A percentile compares a stretch with the other conserved stretches of the same genome.
These are phyloP conservation scores for Serendipita indica DNA, from an alignment of 768 basidiomycete genomes.

Conservation along the genomic window DNA sequence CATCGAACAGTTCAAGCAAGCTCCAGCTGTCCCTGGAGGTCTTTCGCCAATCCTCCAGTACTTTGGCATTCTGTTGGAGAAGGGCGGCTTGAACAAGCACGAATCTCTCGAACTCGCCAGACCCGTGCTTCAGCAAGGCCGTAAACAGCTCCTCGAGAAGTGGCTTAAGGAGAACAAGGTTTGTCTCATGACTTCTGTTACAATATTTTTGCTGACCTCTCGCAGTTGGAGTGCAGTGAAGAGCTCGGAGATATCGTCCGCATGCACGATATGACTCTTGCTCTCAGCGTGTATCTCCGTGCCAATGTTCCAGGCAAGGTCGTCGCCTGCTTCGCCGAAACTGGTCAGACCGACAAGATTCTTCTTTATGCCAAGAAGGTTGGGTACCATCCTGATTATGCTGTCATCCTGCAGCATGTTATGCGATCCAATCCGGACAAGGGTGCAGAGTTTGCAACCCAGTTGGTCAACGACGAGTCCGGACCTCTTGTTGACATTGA, in stretches of 20 bases:
- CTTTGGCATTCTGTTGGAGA: constrained; percentile 96
- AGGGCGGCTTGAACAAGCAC: constrained; percentile 91
- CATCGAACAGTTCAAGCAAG: constrained; percentile 94
- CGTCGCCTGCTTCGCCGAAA: constrained; percentile 97
- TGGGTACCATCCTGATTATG: constrained; percentile 83
- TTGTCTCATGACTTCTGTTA: constrained; percentile 10
- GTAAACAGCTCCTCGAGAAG: constrained; percentile 94
- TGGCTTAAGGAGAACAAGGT: constrained; percentile 99
- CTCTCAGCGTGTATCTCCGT: constrained; percentile 91
- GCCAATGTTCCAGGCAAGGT: constrained; percentile 98
- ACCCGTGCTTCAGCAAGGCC: constrained; percentile 88
- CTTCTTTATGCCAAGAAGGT: constrained; percentile 96
- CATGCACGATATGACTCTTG: constrained; percentile 88
- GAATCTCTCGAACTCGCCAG: constrained; percentile 93
- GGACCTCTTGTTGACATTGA: constrained; percentile 91
- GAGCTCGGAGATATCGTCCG: constrained; percentile 97
- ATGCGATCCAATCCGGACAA: constrained; percentile 96
- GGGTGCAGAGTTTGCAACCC: constrained; percentile 93
- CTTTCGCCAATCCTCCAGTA: constrained; percentile 95
- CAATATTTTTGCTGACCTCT: constrained; percentile 7
- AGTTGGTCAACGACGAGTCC: constrained; percentile 82
- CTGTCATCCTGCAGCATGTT: constrained; percentile 81
- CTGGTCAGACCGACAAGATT: constrained; percentile 97
- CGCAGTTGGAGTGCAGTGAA: constrained; percentile 90
- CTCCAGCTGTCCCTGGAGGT: constrained; percentile 78